Evolutionary conservation across 1,284 basidiomycete species (phyloP), one percentile per base, ranked within the genome.

Genomic region (Cutaneotrichosporon cutaneum): DNA sequence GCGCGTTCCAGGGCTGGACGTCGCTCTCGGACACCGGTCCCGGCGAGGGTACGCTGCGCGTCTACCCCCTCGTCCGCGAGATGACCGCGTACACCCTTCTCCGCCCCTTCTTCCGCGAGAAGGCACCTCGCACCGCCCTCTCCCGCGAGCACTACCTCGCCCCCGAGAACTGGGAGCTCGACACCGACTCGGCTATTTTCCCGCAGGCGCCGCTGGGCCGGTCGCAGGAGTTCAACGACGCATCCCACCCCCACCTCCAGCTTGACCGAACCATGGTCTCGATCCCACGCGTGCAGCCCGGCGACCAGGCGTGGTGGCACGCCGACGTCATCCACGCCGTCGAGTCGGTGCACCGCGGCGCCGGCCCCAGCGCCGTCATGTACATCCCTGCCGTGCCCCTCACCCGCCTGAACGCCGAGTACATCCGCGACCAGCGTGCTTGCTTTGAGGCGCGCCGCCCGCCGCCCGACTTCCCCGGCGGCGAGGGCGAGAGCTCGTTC

Each of bases 241-340:
- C 56, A 18, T 87, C 86, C 0, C 90, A 92, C 70, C 90, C 90
- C 0, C 89, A 92, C 74, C 75, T 92, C 42, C 72, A 81, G 61
- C 80, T 92, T 8, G 81, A 81, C 13, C 72, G 83, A 63, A 88
- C 86, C 1, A 92, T 93, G 88, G 85, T 86, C 22, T 87, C 88
- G 3, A 82, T 89, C 10, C 89, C 89, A 0, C 83, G 82, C 62
- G 89, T 92, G 10, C 81, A 82, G 42, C 88, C 90, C 0, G 90
- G 90, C 0, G 88, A 91, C 73, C 86, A 88, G 70, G 87, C 89
- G 0, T 88, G 87, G 69, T 91, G 90, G 90, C 91, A 92, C 74
- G 89, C 87, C 69, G 87, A 90, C 72, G 80, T 83, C 27, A 83
- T 90, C 10, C 90, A 92, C 72, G 84, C 87, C 0, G 89, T 92